Evolutionary conservation across 805 yeast genomes (phyloP), one percentile per base, ranked within the genome.

Genomic region (Pichia eremophila): DNA sequence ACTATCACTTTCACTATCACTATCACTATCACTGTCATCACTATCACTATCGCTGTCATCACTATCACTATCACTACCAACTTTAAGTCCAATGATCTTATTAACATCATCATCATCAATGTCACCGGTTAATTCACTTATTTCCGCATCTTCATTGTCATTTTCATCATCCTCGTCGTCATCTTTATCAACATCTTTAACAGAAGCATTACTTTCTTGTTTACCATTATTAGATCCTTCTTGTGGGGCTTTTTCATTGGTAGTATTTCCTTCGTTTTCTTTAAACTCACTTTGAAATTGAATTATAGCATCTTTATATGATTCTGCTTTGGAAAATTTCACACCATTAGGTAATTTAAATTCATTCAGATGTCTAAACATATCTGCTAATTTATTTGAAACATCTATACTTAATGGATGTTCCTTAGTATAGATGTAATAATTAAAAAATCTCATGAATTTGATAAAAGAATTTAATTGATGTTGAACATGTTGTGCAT

Each of bases 361-460:
- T 34, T 9, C 10, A 34, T 34, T 34, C 17, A 34, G 15, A 34
- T 34, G 29, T 0, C 10, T 37, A 19, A 42, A n/a, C 36, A 73
- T 65, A 32, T 70, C 75, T 22, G 63, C 58, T n/a, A 85, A 54
- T 43, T 70, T 71, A 53, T 79, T 80, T 40, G 75, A 74, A 3
- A 77, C 64, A 41, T 56, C 60, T 40, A 54, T 38, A 0, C 95
- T 88, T 15, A 85, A 46, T 1, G 87, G 85, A 42, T 64, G 71
- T 3, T 62, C 62, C 56, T 88, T 88, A 32, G 82, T 74, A 60
- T 72, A 75, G 5, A 77, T 61, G 58, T 85, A 88, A 60, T 79
- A 88, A 56, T 88, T 93, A 51, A 87, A 80, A 53, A 78, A 81
- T 28, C 71, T 70, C 48, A 82, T 54, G 48, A 83, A 75, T 0